Conservation (phyloP, 257 asterid species). For the Thymus quinquecostatus region DNA sequence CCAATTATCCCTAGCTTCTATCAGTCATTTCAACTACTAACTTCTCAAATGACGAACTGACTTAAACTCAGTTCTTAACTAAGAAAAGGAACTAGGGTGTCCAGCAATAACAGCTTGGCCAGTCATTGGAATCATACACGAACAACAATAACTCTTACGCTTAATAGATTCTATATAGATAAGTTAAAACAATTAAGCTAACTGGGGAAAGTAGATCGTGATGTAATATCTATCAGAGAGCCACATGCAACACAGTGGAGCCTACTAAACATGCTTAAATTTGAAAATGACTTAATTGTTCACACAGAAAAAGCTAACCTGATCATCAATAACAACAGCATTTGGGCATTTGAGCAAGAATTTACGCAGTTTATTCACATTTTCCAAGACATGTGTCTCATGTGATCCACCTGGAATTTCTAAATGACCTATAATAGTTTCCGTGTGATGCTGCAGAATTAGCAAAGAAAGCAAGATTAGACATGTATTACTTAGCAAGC, state of each 20-base stretch:
- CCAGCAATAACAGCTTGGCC: too few relatives aligned
- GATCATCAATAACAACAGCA: constrained; percentile 65
- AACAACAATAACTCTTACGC: too few relatives aligned
- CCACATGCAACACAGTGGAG: constrained; percentile 15
- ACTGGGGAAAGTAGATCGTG: too few relatives aligned
- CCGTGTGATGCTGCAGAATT: constrained; percentile 45
- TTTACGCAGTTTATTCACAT: constrained; percentile 62
- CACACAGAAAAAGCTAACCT: constrained; percentile 46
- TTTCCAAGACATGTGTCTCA: constrained; percentile 42
- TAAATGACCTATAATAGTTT: constrained; percentile 39
- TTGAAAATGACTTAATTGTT: background rate
- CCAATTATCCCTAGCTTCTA: too few relatives aligned
- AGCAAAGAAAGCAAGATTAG: constrained; percentile 32
- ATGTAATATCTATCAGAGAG: background rate
- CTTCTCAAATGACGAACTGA: too few relatives aligned
- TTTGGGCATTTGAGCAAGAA: constrained; percentile 55
- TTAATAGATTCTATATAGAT: too few relatives aligned
- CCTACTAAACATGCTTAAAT: constrained; percentile 10
- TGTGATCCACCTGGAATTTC: constrained; percentile 47
- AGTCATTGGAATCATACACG: too few relatives aligned
- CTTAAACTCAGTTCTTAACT: too few relatives aligned
- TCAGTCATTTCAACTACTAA: too few relatives aligned
- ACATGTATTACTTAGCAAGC: background rate
- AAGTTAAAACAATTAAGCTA: too few relatives aligned
- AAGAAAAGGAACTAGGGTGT: too few relatives aligned